These are phyloP conservation scores for Candida endomychidarum DNA, from an alignment of 805 yeast species.

Conservation along the genomic window DNA sequence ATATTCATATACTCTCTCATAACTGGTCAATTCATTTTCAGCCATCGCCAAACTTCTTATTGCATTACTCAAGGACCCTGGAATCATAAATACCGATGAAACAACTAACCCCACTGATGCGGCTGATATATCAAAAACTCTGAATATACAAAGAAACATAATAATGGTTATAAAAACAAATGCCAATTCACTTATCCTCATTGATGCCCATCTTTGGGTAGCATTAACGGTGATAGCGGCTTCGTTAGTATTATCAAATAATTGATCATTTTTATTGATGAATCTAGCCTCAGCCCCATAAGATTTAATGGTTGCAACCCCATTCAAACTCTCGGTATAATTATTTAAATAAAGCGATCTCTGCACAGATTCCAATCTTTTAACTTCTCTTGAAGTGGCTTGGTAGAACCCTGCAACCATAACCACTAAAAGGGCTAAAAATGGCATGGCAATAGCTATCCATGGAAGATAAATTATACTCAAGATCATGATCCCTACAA, in stretches of 20 bases:
- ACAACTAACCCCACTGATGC: conserved; percentile 38
- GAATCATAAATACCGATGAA: conserved; percentile 33
- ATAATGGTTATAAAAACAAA: conserved; percentile 26
- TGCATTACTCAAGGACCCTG: conserved; percentile 30
- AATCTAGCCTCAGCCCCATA: conserved; percentile 26
- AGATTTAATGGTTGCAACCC: conserved; percentile 36
- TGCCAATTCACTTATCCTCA: conserved; percentile 28
- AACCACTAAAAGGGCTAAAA: conserved; percentile 23
- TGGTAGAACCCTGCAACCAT: conserved; percentile 31
- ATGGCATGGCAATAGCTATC: conserved; percentile 39
- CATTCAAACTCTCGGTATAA: conserved; percentile 35
- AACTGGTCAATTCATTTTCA: conserved; percentile 41
- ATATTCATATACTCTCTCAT: conserved; percentile 35
- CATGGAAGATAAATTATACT: conserved; percentile 38
- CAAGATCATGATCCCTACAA: conserved; percentile 52
- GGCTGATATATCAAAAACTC: conserved; percentile 33
- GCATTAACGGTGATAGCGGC: conserved; percentile 34
- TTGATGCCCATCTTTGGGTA: conserved; percentile 36
- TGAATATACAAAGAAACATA: conserved; percentile 29
- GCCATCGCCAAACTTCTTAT: conserved; percentile 33
- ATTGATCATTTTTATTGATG: conserved; percentile 22
- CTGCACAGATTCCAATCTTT: conserved; percentile 38
- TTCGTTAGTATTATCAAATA: conserved; percentile 33
- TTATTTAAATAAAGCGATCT: conserved; percentile 38
- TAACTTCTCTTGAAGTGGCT: conserved; percentile 38